Evolutionary conservation across 495 filamentous ascomycete species (phyloP), one percentile per base, ranked within the genome.

Genomic region (Antarctomyces pellizariae): DNA sequence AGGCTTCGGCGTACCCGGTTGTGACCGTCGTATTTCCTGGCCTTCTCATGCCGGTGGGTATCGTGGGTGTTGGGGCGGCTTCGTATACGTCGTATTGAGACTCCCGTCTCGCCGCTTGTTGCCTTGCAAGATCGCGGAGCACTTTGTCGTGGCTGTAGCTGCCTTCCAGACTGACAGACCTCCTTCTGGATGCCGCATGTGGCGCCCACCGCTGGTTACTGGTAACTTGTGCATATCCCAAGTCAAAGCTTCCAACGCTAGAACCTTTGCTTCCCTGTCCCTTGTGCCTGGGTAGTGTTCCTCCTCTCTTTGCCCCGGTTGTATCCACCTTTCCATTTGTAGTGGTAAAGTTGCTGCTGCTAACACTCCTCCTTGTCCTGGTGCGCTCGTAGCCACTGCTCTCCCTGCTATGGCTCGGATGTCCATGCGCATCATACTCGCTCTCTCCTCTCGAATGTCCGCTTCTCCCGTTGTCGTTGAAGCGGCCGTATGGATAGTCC

Each of bases 21-120:
- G 33, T 14, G 6, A 36, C 19, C 13, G 36, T 31, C 11, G 41
- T 37, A 11, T 36, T 37, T n/a, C 30, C 10, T n/a, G 41, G 42
- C 28, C 46, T 51, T 13, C 76, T 62, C 27, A 83, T 80, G 7
- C 83, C 84, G 22, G 57, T 72, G 11, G 80, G 82, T 25, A 97
- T 53, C 21, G 69, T 86, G 13, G 86, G 86, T 12, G 72, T 82
- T 7, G 83, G 84, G 16, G 86, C 86, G 31, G 83, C 76, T 39
- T 91, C 79, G 44, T 71, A 64, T n/a, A n/a, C n/a, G 30, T 66
- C 57, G 36, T 69, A 44, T n/a, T n/a, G n/a, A n/a, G n/a, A n/a
- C n/a, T n/a, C n/a, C n/a, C n/a, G n/a, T n/a, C n/a, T n/a, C n/a
- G n/a, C n/a, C n/a, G n/a, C n/a, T n/a, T n/a, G n/a, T n/a, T n/a